phyloP scores from a whole-genome alignment of 1,139 yeast species.

The Debaryomycetaceae sp. region DNA sequence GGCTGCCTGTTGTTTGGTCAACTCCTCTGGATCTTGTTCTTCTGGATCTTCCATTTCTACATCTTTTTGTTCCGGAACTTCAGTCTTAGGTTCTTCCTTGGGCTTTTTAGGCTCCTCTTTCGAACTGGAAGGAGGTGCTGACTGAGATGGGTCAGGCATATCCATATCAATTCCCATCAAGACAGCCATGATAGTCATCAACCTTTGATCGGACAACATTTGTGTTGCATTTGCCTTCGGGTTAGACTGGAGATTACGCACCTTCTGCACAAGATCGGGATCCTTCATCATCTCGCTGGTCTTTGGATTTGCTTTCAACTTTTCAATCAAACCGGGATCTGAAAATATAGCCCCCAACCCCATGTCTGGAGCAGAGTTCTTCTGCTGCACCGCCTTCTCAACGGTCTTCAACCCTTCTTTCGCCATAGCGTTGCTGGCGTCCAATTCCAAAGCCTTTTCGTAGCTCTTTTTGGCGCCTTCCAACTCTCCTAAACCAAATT shows the following conservation, averaged over 20 bases:
- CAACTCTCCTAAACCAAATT: constrained; percentile 75
- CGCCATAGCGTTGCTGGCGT: constrained; percentile 82
- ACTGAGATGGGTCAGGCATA: constrained; percentile 30
- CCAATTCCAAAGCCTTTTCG: constrained; percentile 78
- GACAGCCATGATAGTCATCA: constrained; percentile 86
- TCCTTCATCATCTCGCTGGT: constrained; percentile 86
- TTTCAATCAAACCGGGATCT: constrained; percentile 76
- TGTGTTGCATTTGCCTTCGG: constrained; percentile 70
- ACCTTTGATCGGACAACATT: constrained; percentile 73
- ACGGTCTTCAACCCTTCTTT: constrained; percentile 75
- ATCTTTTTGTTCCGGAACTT: constrained; percentile 33
- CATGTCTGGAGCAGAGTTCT: constrained; percentile 56
- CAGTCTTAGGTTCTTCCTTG: constrained; percentile 22
- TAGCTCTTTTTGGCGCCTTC: constrained; percentile 70
- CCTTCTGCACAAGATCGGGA: constrained; percentile 74
- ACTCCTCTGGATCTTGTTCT: constrained; percentile 11
- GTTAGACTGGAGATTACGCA: constrained; percentile 61
- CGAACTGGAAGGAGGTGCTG: constrained; percentile 8
- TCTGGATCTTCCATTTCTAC: constrained; percentile 34
- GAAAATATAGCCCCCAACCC: constrained; percentile 75
- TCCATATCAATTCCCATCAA: constrained; percentile 80
- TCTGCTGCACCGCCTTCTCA: constrained; percentile 48
- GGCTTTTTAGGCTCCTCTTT: constrained; percentile 13
- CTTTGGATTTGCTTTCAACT: constrained; percentile 79
- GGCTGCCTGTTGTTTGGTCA: constrained; percentile 60